Evolutionary conservation across 2,329 filamentous ascomycete species (phyloP).

Genomic region (Xylariales sp.): DNA sequence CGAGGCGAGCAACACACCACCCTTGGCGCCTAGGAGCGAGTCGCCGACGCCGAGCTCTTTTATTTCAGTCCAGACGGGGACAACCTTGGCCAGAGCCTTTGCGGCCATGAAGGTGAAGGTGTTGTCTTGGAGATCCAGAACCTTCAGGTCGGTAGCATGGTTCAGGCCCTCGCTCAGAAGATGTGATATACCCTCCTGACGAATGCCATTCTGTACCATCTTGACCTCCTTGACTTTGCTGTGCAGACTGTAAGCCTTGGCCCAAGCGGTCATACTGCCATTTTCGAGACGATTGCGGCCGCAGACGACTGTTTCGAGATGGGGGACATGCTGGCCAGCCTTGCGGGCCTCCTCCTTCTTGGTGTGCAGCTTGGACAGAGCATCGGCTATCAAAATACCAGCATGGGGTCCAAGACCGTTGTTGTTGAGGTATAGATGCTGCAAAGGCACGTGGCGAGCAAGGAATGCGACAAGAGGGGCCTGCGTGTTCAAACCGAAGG

Average conservation of each 20-base stretch:
- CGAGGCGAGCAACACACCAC: conserved; percentile 66
- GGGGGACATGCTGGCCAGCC: conserved; percentile 65
- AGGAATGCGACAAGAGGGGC: conserved; percentile 91
- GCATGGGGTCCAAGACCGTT: conserved; percentile 93
- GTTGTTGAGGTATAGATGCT: conserved; percentile 96
- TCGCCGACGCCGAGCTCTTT: conserved; percentile 86
- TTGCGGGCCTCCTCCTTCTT: conserved; percentile 78
- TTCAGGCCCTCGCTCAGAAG: conserved; percentile 75
- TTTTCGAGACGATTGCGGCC: conserved; percentile 94
- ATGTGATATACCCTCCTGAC: conserved; percentile 83
- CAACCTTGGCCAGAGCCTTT: conserved; percentile 69
- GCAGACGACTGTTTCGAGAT: conserved; percentile 95
- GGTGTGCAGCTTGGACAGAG: conserved; percentile 73
- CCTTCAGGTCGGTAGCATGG: conserved; percentile 62
- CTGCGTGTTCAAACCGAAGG: conserved; percentile 92
- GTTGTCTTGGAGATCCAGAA: conserved; percentile 94
- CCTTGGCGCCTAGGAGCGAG: conserved; percentile 75
- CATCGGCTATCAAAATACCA: conserved; percentile 82
- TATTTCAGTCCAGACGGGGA: conserved; percentile 69
- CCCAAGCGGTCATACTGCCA: conserved; percentile 94
- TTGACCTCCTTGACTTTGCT: conserved; percentile 78
- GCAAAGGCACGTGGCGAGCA: conserved; percentile 79
- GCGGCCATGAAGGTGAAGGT: conserved; percentile 85
- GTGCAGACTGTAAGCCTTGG: conserved; percentile 78
- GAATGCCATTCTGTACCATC: conserved; percentile 98